Evolutionary conservation across 1,284 basidiomycete species (phyloP), one percentile per base, ranked within the genome.

Genomic region (Malassezia equina): DNA sequence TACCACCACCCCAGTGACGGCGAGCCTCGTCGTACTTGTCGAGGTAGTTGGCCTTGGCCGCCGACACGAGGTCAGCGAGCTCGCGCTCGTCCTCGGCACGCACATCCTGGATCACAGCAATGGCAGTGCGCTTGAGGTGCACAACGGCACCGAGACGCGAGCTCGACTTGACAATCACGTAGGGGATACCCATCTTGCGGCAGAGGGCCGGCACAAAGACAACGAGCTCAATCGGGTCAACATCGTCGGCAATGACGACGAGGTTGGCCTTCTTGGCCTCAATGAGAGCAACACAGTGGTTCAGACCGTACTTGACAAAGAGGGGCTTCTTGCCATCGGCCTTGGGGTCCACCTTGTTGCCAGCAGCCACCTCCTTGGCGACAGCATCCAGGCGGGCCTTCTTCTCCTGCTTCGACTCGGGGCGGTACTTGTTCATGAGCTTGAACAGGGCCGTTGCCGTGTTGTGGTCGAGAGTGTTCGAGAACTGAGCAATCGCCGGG

Each of bases 391-490:
- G 84, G 80, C 91, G 90, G 59, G 84, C 84, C 82, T 93, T 93
- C 85, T 98, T 96, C 84, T 96, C 91, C 78, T 86, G 85, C 82
- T 90, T 93, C 60, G 85, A 83, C 81, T 91, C 89, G 29, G 89
- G 89, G 66, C 88, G 85, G 77, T 80, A 86, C 83, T 96, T 96
- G 85, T 96, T 93, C 55, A 96, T 78, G 64, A 98, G 84, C 80
- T 93, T 91, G 86, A 96, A 96, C 61, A 96, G 80, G 78, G 95
- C 90, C 54, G 89, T 93, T 44, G 93, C 93, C 53, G 91, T 96
- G 83, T 96, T 98, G 84, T 95, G 96, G 84, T 98, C 93, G 71
- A 98, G 82, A 44, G 90, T 93, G 81, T 96, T 88, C 54, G 86
- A 83, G 83, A 98, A 96, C 79, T 98, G 93, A 52, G 90, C 88